These are phyloP conservation scores for Diplodia scrobiculata DNA, from an alignment of 2,329 filamentous ascomycete species.

Conservation along the genomic window DNA sequence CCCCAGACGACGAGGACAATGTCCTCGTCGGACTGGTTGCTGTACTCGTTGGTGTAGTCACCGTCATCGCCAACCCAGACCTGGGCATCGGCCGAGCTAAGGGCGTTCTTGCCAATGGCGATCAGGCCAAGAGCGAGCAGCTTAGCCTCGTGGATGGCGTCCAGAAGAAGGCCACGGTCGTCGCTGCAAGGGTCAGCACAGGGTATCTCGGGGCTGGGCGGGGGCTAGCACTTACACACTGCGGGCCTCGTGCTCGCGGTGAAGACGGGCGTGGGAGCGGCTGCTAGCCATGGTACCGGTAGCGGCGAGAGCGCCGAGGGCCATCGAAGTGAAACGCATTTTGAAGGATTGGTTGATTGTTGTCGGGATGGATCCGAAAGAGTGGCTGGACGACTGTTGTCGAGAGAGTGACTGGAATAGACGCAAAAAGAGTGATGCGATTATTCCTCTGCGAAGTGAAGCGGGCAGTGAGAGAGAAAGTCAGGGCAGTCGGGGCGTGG, in stretches of 20 bases:
- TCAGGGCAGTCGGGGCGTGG: conserved; percentile 3
- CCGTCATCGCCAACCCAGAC: conserved; percentile 45
- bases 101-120: conserved; percentile 33
- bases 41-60: conserved; percentile 42
- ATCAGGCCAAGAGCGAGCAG: conserved; percentile 37
- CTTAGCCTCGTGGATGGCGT: conserved; percentile 32
- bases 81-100: conserved; percentile 35
- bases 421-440: conserved; percentile 29
- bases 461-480: conserved; percentile 9
- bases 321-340: conserved; percentile 29
- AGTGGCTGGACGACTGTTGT: conserved; percentile 20
- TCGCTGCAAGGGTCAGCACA: conserved; percentile 3
- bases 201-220: background rate
- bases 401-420: conserved; percentile 30
- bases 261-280: conserved; percentile 27
- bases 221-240: conserved; percentile 4
- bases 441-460: conserved; percentile 23
- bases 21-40: conserved; percentile 40
- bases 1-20: conserved; percentile 45
- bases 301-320: conserved; percentile 25
- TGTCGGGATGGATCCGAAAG: conserved; percentile 27
- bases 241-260: conserved; percentile 15
- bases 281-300: conserved; percentile 25
- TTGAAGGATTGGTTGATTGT: conserved; percentile 15
- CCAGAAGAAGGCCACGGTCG: conserved; percentile 31